Evolutionary conservation across 2,329 filamentous ascomycete genomes (phyloP).

Genomic region (Lithohypha guttulata): DNA sequence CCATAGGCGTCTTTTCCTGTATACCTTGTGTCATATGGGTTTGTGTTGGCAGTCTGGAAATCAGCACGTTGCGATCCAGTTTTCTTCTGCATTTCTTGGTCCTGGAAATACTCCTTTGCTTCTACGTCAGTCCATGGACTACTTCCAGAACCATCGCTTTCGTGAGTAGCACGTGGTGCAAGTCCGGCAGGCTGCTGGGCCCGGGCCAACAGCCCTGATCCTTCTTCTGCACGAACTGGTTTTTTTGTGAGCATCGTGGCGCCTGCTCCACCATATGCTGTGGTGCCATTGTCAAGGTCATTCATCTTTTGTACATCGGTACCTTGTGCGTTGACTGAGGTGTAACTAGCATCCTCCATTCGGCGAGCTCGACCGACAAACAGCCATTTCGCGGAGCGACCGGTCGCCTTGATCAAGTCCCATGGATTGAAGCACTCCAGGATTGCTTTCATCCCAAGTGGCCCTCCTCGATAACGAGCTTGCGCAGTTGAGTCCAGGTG

Average conservation of each 20-base stretch:
- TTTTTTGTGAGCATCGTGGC: not conserved
- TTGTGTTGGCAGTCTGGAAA: not conserved
- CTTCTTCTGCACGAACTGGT: slow-evolving; percentile 1
- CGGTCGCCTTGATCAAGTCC: slow-evolving; percentile 72
- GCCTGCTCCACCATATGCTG: not conserved
- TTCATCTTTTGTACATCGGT: slow-evolving; percentile 7
- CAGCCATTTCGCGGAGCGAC: slow-evolving; percentile 68
- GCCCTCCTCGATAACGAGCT: slow-evolving; percentile 53
- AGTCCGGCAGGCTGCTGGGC: not conserved
- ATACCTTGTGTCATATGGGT: slow-evolving; percentile 2
- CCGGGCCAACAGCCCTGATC: not conserved
- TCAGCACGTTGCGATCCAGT: not conserved
- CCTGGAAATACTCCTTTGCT: slow-evolving; percentile 8
- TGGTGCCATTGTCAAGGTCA: not conserved
- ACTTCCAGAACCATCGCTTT: not conserved
- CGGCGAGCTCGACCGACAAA: slow-evolving; percentile 56
- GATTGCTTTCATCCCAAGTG: slow-evolving; percentile 54
- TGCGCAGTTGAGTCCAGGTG: not conserved
- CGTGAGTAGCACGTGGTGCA: not conserved
- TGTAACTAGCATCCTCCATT: slow-evolving; percentile 31
- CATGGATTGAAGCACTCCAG: slow-evolving; percentile 66
- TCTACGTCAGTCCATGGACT: slow-evolving; percentile 5
- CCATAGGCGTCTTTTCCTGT: not conserved
- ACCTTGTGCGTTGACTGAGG: not conserved
- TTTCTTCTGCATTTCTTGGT: not conserved